Base-by-base conservation (phyloP, 2,329 filamentous ascomycete genomes). In the Alternaria sp. region DNA sequence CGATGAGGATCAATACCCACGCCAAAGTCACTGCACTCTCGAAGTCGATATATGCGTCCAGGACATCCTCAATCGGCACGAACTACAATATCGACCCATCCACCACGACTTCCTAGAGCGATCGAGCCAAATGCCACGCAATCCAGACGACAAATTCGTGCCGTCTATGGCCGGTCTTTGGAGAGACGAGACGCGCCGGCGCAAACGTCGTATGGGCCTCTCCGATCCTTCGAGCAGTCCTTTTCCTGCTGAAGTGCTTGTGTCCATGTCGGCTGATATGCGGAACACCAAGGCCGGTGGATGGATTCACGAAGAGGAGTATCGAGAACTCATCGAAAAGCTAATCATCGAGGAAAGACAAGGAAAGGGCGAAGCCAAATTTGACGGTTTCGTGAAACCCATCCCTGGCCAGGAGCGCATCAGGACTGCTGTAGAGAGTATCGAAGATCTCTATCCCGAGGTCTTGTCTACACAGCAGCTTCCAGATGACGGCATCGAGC, bases 291-390 rank as follows among this genome's bases (percentile, higher is more conserved):
- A 90, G 43, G 85, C 88, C n/a, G 88, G 89, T n/a, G 90, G 89
- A 0, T 99, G 96, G 95, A 91, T 97, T 59, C 94, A 97, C 69
- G 95, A 98, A 77, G 89, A 93, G 50, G 94, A 97, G 74, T 95
- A 91, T 74, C 84, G 88, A 30, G 83, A 89, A 46, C 85, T 91
- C 69, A 83, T 97, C 2, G 79, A 83, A 28, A 81, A 86, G 25
- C 83, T 96, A 23, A 87, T 92, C 9, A 76, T 81, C 1, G 84
- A 90, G 23, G 93, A 97, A 76, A 86, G 83, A 63, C 79, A 80
- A 6, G 83, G 85, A 23, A 82, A 77, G 15, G 73, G 77, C 6
- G 76, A 83, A 10, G 66, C 87, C 12, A 84, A 82, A 0, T 94
- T 95, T 70, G 87, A 91, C 26, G 86, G 81, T 1, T 96, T 94